Evolutionary conservation across 768 basidiomycete genomes (phyloP).

Genomic region (Psilocybe cyanescens): DNA sequence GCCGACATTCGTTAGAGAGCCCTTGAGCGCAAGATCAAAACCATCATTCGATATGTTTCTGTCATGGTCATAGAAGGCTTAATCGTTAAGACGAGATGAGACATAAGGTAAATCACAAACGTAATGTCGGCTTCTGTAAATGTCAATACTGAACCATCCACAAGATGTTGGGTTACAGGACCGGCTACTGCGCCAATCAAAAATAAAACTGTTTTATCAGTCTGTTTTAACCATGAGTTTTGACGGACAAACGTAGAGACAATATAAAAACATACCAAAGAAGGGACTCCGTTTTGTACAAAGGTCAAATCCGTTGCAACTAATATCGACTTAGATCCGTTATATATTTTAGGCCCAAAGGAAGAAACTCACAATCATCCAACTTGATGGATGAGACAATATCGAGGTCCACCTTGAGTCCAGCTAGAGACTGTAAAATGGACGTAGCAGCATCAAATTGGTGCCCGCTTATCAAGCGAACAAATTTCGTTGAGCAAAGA

Average conservation of each 20-base stretch:
- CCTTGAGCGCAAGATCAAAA: slow-evolving; percentile 62
- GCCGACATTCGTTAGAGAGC: slow-evolving; percentile 64
- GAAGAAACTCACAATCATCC: slow-evolving; percentile 60
- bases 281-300: slow-evolving; percentile 57
- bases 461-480: slow-evolving; percentile 47
- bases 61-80: not conserved
- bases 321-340: slow-evolving; percentile 24
- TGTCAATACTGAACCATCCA: slow-evolving; percentile 54
- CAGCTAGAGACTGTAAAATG: slow-evolving; percentile 64
- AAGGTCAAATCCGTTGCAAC: slow-evolving; percentile 62
- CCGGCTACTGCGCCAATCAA: slow-evolving; percentile 74
- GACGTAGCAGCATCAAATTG: slow-evolving; percentile 66
- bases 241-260: not conserved
- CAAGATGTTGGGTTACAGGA: slow-evolving; percentile 67
- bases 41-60: slow-evolving; percentile 62
- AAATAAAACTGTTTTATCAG: slow-evolving; percentile 62
- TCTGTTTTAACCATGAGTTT: not conserved
- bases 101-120: slow-evolving; percentile 29
- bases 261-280: slow-evolving; percentile 41
- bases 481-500: slow-evolving; percentile 4
- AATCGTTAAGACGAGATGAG: not conserved
- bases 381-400: slow-evolving; percentile 59
- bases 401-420: slow-evolving; percentile 59
- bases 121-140: slow-evolving; percentile 66
- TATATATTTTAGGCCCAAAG: not conserved